Conservation (phyloP, 495 filamentous ascomycete species). For the Staphylotrichum longicolle region DNA sequence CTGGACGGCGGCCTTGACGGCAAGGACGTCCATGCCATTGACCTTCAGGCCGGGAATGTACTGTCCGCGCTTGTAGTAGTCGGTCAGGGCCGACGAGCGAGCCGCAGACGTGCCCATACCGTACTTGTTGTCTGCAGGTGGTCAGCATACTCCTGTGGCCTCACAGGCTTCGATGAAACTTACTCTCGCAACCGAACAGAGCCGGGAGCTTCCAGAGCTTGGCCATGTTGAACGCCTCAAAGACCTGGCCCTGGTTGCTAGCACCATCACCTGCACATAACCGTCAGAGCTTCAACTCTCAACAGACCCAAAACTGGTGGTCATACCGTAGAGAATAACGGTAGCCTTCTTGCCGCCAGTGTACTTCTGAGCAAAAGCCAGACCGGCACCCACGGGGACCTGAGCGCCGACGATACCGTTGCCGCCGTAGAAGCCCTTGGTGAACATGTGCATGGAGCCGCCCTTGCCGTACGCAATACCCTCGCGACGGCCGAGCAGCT, state of each 20-base stretch:
- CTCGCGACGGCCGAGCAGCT: slow-evolving; percentile 89
- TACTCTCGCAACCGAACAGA: slow-evolving; percentile 98
- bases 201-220: slow-evolving; percentile 97
- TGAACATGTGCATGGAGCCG: slow-evolving; percentile 99
- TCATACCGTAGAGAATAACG: slow-evolving; percentile 77
- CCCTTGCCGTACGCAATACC: slow-evolving; percentile 99
- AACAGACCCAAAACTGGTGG: background rate
- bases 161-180: slow-evolving; percentile 33
- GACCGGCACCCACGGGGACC: slow-evolving; percentile 94
- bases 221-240: slow-evolving; percentile 99
- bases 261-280: slow-evolving; percentile 67
- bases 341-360: slow-evolving; percentile 77
- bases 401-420: slow-evolving; percentile 99
- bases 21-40: slow-evolving; percentile 99
- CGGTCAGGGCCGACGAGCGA: slow-evolving; percentile 89
- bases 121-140: slow-evolving; percentile 90
- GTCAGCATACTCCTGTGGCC: background rate
- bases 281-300: slow-evolving; percentile 11
- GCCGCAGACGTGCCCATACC: slow-evolving; percentile 98
- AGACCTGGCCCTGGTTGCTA: slow-evolving; percentile 97
- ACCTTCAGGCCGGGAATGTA: slow-evolving; percentile 99
- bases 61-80: slow-evolving; percentile 99
- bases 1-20: slow-evolving; percentile 91
- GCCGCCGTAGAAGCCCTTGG: slow-evolving; percentile 95
- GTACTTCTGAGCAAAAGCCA: slow-evolving; percentile 97